Evolutionary conservation across 371 early-diverging fungal species (phyloP).

Genomic region (Mucor ambiguus): DNA sequence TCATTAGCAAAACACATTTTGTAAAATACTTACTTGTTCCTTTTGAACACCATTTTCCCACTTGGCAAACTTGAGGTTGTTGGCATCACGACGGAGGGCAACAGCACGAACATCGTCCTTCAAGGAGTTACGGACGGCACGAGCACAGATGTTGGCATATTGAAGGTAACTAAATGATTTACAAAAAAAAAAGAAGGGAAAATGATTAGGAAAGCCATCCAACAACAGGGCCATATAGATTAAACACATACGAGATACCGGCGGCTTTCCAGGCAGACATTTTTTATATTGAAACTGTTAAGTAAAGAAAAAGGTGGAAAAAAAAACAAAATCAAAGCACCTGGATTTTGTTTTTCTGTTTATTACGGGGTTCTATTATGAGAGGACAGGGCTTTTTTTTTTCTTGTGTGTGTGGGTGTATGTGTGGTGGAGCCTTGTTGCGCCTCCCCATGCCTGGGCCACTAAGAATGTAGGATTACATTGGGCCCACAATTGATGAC

Average conservation of each 20-base stretch:
- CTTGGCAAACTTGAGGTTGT: constrained; percentile 75
- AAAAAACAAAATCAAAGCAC: background rate
- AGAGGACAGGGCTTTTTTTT: constrained; percentile 6
- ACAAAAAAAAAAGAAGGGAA: background rate
- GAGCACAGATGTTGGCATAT: constrained; percentile 85
- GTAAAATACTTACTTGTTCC: constrained; percentile 55
- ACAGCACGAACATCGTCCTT: constrained; percentile 74
- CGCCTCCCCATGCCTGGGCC: background rate
- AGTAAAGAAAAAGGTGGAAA: background rate
- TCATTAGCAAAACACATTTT: background rate
- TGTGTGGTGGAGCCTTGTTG: background rate
- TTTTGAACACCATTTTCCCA: constrained; percentile 84
- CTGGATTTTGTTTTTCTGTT: constrained; percentile 6
- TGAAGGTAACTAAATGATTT: constrained; percentile 75
- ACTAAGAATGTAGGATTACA: background rate
- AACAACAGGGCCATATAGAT: background rate
- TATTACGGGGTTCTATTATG: constrained; percentile 6
- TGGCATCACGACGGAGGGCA: constrained; percentile 78
- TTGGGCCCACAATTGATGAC: background rate
- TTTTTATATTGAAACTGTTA: constrained; percentile 8
- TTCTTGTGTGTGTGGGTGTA: background rate
- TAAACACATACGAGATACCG: constrained; percentile 53
- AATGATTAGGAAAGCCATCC: background rate
- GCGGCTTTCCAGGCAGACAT: constrained; percentile 73
- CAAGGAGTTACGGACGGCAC: constrained; percentile 82